Evolutionary conservation across 2,329 filamentous ascomycete species (phyloP).

Genomic region (Aspergillus udagawae): DNA sequence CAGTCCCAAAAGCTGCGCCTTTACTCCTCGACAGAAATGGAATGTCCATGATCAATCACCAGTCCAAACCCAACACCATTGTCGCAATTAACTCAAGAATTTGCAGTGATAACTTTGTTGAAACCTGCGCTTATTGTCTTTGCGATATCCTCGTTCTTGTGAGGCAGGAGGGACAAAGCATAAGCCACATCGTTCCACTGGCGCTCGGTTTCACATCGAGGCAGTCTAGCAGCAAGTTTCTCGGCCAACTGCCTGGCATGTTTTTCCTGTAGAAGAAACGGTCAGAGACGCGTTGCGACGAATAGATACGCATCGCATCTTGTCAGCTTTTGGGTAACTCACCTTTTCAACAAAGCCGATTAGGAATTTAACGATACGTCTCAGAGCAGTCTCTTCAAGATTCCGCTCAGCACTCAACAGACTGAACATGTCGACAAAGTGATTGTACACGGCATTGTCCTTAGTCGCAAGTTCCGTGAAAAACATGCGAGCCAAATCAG

Average conservation of each 20-base stretch:
- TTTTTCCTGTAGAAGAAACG: constrained; percentile 65
- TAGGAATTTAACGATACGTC: constrained; percentile 84
- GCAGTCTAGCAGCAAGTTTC: constrained; percentile 82
- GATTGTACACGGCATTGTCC: constrained; percentile 98
- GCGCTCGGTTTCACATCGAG: constrained; percentile 82
- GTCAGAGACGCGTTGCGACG: not conserved
- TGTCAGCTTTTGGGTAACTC: constrained; percentile 25
- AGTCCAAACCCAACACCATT: constrained; percentile 13
- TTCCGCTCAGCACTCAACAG: constrained; percentile 76
- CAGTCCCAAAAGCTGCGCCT: not conserved
- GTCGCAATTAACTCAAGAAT: constrained; percentile 43
- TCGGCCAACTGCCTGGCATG: constrained; percentile 91
- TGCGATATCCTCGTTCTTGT: constrained; percentile 52
- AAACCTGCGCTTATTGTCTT: constrained; percentile 43
- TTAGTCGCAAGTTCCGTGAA: constrained; percentile 96
- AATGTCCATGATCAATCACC: not conserved
- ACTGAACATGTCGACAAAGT: constrained; percentile 99
- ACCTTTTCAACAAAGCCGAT: constrained; percentile 98
- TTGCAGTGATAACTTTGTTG: constrained; percentile 63
- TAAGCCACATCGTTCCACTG: constrained; percentile 98
- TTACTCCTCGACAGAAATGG: not conserved
- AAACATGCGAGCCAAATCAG: constrained; percentile 95
- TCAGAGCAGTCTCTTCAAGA: constrained; percentile 80
- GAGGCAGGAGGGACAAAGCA: constrained; percentile 80
- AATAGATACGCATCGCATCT: not conserved